These are phyloP conservation scores for Globisporangium middletonii DNA, from an alignment of 352 stramenopile species.

Conservation along the genomic window DNA sequence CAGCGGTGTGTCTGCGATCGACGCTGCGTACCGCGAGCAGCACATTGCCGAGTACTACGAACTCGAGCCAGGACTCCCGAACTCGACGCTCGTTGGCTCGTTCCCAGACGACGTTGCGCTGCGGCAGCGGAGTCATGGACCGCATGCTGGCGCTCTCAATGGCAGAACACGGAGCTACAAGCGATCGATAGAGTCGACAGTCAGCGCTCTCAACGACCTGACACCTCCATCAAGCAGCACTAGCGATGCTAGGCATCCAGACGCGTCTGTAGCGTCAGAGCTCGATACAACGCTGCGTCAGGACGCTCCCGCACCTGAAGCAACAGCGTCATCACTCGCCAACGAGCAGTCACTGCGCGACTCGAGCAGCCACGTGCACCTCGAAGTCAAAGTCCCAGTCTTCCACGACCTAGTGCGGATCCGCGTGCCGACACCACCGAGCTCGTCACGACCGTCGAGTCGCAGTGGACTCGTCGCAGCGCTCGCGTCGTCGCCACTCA, in stretches of 20 bases:
- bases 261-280: no score
- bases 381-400: slow-evolving; percentile 8
- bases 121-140: background rate
- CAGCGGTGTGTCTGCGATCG: slow-evolving; percentile 3
- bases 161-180: no score
- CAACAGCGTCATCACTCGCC: background rate
- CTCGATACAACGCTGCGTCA: background rate
- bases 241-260: no score
- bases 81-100: slow-evolving; percentile 27
- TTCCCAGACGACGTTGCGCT: slow-evolving; percentile 27
- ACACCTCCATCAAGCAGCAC: no score
- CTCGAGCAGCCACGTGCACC: slow-evolving; percentile 4
- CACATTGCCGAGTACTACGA: slow-evolving; percentile 44
- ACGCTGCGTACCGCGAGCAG: slow-evolving; percentile 20
- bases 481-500: background rate
- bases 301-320: no score
- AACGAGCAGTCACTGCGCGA: background rate
- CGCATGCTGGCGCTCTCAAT: no score
- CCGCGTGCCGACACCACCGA: slow-evolving; percentile 6
- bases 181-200: no score
- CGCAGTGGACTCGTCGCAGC: background rate
- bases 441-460: background rate
- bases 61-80: slow-evolving; percentile 14
- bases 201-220: no score
- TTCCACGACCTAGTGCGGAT: background rate